Conservation (phyloP, 2,329 filamentous ascomycete genomes). For the Tolypocladium cylindrosporum region DNA sequence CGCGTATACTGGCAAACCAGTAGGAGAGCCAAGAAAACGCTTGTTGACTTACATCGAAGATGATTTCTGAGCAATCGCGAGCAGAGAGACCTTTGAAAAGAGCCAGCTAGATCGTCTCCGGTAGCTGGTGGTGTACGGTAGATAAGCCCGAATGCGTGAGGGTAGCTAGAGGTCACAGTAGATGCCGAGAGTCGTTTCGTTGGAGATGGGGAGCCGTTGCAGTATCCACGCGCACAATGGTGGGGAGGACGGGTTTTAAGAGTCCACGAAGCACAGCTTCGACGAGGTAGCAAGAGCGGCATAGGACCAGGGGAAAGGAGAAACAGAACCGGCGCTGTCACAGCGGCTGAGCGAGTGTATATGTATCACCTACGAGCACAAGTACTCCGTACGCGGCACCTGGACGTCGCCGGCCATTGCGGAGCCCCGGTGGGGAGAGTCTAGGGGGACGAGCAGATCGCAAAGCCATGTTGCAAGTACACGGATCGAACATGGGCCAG, state of each 20-base stretch:
- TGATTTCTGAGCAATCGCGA: neutral
- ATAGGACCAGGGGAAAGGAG: neutral
- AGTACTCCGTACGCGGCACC: neutral
- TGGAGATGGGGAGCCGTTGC: neutral
- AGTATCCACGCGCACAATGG: neutral
- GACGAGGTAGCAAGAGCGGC: neutral
- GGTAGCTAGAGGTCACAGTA: neutral
- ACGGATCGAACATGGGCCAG: neutral
- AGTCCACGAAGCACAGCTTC: neutral
- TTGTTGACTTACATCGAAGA: neutral
- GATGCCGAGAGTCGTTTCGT: neutral
- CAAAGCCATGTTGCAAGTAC: neutral
- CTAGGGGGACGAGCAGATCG: neutral
- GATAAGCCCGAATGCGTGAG: neutral
- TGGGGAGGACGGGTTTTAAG: neutral
- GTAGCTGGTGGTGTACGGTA: neutral
- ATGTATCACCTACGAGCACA: neutral
- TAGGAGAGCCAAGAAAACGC: neutral
- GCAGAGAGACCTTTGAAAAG: neutral
- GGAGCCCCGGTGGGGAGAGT: conserved; percentile 1
- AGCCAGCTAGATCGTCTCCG: neutral
- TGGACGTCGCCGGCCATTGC: neutral
- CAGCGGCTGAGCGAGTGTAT: neutral
- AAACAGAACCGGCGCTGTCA: neutral
- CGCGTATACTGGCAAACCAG: neutral